phyloP scores from a whole-genome alignment of 2,329 filamentous ascomycete species.

The Cytospora piceae region DNA sequence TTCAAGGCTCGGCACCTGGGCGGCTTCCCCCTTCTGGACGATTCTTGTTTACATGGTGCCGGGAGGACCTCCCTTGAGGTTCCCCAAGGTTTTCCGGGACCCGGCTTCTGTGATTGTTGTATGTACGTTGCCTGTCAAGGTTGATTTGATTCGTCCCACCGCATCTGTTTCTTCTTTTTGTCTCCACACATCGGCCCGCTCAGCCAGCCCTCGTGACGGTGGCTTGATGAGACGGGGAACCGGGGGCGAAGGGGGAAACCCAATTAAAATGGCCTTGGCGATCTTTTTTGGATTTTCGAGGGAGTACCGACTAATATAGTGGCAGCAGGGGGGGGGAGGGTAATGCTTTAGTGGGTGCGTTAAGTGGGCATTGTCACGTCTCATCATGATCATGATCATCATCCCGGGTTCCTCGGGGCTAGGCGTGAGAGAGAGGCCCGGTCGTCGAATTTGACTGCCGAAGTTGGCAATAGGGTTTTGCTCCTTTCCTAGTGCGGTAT shows the following conservation, averaged over 20 bases:
- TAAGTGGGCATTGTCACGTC: conserved; percentile 6
- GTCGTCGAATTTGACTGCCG: conserved; percentile 15
- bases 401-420: conserved; percentile 8
- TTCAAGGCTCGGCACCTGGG: too few species aligned
- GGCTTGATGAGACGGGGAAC: conserved; percentile 12
- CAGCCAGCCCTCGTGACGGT: conserved; percentile 13
- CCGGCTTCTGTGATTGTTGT: neutral
- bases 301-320: too few species aligned
- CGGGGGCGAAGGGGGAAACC: neutral
- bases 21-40: too few species aligned
- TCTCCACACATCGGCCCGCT: conserved; percentile 4
- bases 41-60: too few species aligned
- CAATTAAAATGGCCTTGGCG: neutral
- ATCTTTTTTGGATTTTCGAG: too few species aligned
- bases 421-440: neutral
- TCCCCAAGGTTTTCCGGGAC: neutral
- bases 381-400: conserved; percentile 17
- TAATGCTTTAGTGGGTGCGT: too few species aligned
- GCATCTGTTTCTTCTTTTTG: conserved; percentile 8
- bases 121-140: neutral
- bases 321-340: neutral
- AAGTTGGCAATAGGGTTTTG: conserved; percentile 17
- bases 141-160: conserved; percentile 16
- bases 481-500: neutral
- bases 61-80: too few species aligned